A percentile compares a stretch with the other conserved stretches of the same genome.
phyloP scores from a whole-genome alignment of 2,329 filamentous ascomycete genomes.

The Rugonectria rugulosa region DNA sequence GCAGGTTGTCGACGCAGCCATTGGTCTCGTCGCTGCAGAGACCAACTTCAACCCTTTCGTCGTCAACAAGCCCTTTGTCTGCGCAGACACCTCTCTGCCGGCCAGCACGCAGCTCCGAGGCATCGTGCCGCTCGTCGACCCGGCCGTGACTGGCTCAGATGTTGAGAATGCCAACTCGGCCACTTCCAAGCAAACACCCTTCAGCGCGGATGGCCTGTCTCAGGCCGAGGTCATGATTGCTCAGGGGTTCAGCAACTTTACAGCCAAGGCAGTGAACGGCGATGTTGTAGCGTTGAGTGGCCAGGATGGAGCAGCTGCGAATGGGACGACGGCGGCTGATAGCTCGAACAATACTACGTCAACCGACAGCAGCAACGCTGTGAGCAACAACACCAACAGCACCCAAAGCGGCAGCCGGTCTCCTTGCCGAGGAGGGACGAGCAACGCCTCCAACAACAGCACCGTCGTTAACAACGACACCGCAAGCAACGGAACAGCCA shows the following conservation, averaged over 20 bases:
- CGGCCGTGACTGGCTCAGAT: conserved; percentile 64
- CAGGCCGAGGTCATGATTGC: conserved; percentile 69
- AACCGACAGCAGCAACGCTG: not conserved
- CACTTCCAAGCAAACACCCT: conserved; percentile 59
- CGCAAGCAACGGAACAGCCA: conserved; percentile 27
- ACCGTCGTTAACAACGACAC: conserved; percentile 3
- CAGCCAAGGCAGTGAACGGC: conserved; percentile 46
- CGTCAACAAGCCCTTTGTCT: conserved; percentile 67
- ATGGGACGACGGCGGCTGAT: conserved; percentile 14
- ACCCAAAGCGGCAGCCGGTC: not conserved
- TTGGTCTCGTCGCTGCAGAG: conserved; percentile 70
- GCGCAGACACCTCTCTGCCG: conserved; percentile 68
- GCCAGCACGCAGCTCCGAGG: conserved; percentile 67
- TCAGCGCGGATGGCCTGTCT: conserved; percentile 67
- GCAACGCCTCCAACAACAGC: not conserved
- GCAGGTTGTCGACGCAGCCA: conserved; percentile 68
- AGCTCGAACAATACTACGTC: conserved; percentile 1
- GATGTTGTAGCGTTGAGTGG: conserved; percentile 44
- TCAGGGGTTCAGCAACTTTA: conserved; percentile 71
- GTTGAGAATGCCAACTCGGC: conserved; percentile 67
- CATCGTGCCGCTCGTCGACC: conserved; percentile 73
- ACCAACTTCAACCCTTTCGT: conserved; percentile 77
- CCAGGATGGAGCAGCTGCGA: conserved; percentile 43
- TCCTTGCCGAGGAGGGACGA: too few relatives aligned
- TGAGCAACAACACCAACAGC: not conserved